phyloP scores from a whole-genome alignment of 352 stramenopile species.

The Blastocystis sp. region DNA sequence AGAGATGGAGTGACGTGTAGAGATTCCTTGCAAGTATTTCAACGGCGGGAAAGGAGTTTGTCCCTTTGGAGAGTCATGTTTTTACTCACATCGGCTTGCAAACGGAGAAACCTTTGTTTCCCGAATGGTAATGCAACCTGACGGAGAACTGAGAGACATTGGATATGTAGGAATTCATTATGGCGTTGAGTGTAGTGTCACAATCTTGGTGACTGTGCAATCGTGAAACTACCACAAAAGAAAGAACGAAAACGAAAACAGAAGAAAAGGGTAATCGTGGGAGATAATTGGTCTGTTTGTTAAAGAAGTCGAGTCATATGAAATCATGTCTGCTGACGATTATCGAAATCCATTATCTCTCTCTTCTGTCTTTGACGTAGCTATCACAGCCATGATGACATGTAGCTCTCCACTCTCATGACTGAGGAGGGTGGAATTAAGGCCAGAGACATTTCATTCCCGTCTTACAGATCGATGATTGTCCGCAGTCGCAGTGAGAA shows the following conservation, averaged over 20 bases:
- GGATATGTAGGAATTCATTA: neutral
- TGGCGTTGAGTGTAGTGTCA: neutral
- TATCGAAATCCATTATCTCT: neutral
- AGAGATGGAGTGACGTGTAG: neutral
- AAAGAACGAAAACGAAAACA: slow-evolving; percentile 9
- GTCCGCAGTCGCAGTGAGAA: neutral
- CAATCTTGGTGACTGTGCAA: neutral
- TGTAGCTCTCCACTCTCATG: neutral
- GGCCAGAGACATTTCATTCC: neutral
- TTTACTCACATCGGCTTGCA: slow-evolving; percentile 30
- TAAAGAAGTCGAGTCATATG: neutral
- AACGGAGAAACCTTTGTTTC: slow-evolving; percentile 25
- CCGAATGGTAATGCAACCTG: slow-evolving; percentile 21
- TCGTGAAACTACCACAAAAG: neutral
- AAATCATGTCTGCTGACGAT: too few species aligned
- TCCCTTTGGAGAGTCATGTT: slow-evolving; percentile 48
- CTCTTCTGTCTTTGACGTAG: neutral
- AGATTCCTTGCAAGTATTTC: slow-evolving; percentile 54
- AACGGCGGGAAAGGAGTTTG: slow-evolving; percentile 30
- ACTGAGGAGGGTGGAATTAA: neutral
- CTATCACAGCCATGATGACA: neutral
- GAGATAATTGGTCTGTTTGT: slow-evolving; percentile 55
- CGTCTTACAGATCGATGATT: neutral
- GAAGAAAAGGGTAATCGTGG: slow-evolving; percentile 10
- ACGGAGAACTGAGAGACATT: slow-evolving; percentile 42